Evolutionary conservation across 345 rosid genomes (phyloP).

Genomic region (Brassica cretica): DNA sequence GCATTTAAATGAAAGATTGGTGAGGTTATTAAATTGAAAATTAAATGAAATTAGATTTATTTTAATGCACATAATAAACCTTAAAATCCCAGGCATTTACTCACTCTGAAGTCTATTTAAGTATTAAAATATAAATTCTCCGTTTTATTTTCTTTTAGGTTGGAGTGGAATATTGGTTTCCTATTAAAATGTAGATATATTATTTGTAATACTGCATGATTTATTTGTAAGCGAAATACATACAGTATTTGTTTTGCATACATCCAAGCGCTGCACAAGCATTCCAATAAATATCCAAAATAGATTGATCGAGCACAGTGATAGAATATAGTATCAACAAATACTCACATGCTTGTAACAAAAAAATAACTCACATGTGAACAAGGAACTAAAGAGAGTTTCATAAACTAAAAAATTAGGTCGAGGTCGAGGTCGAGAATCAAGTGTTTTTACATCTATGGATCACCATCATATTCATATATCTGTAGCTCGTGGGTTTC

Average conservation of each 20-base stretch:
- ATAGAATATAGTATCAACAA: not conserved
- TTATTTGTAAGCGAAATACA: not conserved
- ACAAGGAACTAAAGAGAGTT: not conserved
- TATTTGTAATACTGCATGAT: not conserved
- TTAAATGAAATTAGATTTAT: constrained; percentile 15
- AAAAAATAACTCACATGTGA: not conserved
- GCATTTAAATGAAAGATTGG: constrained; percentile 35
- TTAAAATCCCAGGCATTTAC: constrained; percentile 35
- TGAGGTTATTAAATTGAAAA: constrained; percentile 23
- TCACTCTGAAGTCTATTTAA: constrained; percentile 15
- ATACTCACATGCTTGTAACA: not conserved
- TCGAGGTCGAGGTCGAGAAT: not conserved
- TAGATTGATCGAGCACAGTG: not conserved
- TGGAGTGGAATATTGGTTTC: not conserved
- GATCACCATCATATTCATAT: not conserved
- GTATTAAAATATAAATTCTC: not conserved
- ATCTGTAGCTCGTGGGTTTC: not conserved
- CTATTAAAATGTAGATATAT: not conserved
- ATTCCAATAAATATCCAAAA: not conserved
- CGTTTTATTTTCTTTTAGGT: not conserved
- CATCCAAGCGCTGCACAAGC: not conserved
- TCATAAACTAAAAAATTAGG: too few relatives aligned
- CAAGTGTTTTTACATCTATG: not conserved
- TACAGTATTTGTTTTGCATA: not conserved
- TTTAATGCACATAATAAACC: constrained; percentile 23